Percentiles rank a stretch among this genome's conserved stretches.
Conservation (phyloP, 768 basidiomycete genomes). For the Imleria badia region DNA sequence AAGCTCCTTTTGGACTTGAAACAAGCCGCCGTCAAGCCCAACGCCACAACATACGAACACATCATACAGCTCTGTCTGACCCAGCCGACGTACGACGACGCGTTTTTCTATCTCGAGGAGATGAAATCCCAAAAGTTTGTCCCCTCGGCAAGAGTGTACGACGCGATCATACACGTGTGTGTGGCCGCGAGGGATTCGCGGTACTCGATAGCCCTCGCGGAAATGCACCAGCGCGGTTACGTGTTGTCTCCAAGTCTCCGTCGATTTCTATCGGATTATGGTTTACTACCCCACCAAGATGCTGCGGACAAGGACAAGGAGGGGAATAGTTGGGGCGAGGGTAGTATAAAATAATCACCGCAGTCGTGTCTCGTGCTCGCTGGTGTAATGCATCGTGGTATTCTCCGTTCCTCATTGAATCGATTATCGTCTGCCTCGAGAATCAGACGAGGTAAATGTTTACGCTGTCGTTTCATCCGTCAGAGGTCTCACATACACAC, state of each 20-base stretch:
- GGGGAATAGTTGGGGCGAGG: background rate
- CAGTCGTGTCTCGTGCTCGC: background rate
- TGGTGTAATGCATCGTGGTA: background rate
- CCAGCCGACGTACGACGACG: constrained; percentile 76
- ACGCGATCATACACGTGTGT: constrained; percentile 59
- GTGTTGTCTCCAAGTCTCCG: constrained; percentile 30
- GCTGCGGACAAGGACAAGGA: background rate
- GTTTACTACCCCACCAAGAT: constrained; percentile 3
- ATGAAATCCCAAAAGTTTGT: constrained; percentile 66
- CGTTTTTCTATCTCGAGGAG: constrained; percentile 86
- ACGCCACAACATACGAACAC: constrained; percentile 61
- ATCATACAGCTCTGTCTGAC: constrained; percentile 71
- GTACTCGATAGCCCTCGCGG: constrained; percentile 62
- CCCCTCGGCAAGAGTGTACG: constrained; percentile 60
- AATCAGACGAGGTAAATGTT: no score
- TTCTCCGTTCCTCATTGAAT: background rate
- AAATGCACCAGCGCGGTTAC: constrained; percentile 68
- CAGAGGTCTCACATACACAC: background rate
- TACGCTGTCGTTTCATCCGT: background rate
- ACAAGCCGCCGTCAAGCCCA: constrained; percentile 49
- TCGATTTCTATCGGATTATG: constrained; percentile 29
- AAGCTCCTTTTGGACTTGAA: constrained; percentile 67
- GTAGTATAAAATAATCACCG: background rate
- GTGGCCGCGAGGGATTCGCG: constrained; percentile 56
- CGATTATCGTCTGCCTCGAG: no score